phyloP scores from a whole-genome alignment of 225 moss, liverwort and hornwort species.

The Sphagnum contortum region DNA sequence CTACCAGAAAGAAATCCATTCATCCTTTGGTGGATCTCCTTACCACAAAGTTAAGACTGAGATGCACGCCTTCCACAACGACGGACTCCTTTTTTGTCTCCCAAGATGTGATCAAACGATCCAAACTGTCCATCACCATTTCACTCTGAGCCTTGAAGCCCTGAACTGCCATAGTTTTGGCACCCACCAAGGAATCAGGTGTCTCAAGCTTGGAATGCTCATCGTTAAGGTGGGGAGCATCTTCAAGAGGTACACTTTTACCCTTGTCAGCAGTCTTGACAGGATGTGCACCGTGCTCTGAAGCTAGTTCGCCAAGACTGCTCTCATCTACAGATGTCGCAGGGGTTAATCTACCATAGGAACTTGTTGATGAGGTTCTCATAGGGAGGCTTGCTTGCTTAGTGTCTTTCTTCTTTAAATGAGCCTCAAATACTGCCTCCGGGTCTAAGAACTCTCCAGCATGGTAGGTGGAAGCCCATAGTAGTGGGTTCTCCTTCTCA shows the following conservation, averaged over 20 bases:
- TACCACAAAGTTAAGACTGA: conserved; percentile 96
- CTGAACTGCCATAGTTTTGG: conserved; percentile 83
- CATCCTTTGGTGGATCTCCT: conserved; percentile 1
- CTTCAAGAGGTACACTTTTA: conserved; percentile 1
- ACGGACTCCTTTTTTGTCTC: conserved; percentile 91
- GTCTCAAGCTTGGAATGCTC: conserved; percentile 11
- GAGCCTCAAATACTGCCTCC: conserved; percentile 53
- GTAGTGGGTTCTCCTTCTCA: conserved; percentile 71
- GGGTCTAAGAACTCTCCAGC: conserved; percentile 88
- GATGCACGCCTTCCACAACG: conserved; percentile 92
- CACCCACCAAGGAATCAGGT: conserved; percentile 46
- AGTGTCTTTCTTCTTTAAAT: conserved; percentile 53
- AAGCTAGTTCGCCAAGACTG: background rate
- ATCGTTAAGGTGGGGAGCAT: background rate
- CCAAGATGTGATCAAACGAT: conserved; percentile 82
- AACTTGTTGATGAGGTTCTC: conserved; percentile 11
- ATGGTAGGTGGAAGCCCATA: conserved; percentile 98
- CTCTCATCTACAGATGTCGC: background rate
- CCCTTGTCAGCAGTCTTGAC: conserved; percentile 1
- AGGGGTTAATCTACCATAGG: conserved; percentile 1
- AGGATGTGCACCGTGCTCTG: background rate
- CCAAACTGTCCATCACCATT: conserved; percentile 94
- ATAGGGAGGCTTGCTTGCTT: conserved; percentile 32
- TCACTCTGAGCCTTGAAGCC: conserved; percentile 98
- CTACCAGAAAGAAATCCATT: too few species aligned